Evolutionary conservation across 2,329 filamentous ascomycete genomes (phyloP), one percentile per base, ranked within the genome.

Genomic region (Colletotrichum lentis): DNA sequence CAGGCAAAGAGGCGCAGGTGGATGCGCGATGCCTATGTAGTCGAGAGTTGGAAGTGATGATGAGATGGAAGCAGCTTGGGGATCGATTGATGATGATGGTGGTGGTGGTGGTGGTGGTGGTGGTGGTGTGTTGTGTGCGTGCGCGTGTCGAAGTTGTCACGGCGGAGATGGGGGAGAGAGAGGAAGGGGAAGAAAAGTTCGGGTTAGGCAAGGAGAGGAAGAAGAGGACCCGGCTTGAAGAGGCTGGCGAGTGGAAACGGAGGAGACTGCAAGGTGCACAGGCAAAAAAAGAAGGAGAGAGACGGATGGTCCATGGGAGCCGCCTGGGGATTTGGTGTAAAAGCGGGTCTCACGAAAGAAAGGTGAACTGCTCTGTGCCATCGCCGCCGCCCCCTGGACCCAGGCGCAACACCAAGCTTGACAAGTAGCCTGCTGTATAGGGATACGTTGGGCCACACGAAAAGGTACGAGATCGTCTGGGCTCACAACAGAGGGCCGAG

Each of bases 241-340:
- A 69, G 69, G 60, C 57, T 65, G 60, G 69, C 57, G 65, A 62
- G 61, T 66, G 53, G 69, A 69, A 69, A 44, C 66, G 60, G 52
- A 70, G 56, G 61, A 66, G 66, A 69, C 61, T 24, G 55, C 43
- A 58, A 59, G 44, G 57, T 60, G 57, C 59, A 62, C 59, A 53
- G 59, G 59, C 47, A 18, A 53, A 54, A 22, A 58, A 43, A 31
- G 63, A 39, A 54, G 20, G 61, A 39, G 61, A 61, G 22, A 67
- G 64, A 64, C 60, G 64, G 65, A 60, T 60, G 31, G 31, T 7
- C 31, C 31, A 35, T 35, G 46, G 65, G 66, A 65, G 66, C 62
- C 62, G 62, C 66, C 62, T 69, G 46, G 62, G 52, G 59, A 59
- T 43, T 41, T 62, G 59, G 54, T 54, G 47, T 39, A 62, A 54